Conservation (phyloP, 208 protist species). For the Trypanosoma platydactyli region DNA sequence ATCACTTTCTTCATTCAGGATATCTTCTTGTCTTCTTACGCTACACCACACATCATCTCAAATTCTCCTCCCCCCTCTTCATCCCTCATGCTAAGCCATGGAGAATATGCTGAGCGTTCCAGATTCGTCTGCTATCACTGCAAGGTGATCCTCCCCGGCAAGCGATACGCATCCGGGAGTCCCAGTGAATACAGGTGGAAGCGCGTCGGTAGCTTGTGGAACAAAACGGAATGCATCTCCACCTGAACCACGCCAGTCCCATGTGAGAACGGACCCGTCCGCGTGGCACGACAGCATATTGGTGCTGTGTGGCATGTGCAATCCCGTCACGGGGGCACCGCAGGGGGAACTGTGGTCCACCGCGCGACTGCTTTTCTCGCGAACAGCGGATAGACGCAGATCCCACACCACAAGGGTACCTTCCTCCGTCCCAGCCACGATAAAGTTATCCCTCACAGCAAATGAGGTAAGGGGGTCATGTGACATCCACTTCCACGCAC, state of each 20-base stretch:
- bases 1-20: too few relatives aligned
- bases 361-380: conserved; percentile 13
- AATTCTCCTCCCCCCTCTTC: neutral
- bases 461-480: conserved; percentile 53
- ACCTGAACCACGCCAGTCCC: conserved; percentile 31
- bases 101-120: conserved; percentile 35
- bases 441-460: conserved; percentile 47
- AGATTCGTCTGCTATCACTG: conserved; percentile 43
- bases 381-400: conserved; percentile 29
- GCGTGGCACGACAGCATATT: conserved; percentile 57
- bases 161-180: conserved; percentile 45
- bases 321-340: conserved; percentile 39
- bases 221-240: conserved; percentile 25
- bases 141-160: conserved; percentile 51
- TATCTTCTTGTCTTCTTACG: too few relatives aligned
- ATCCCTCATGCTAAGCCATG: conserved; percentile 11
- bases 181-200: conserved; percentile 27
- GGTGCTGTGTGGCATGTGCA: conserved; percentile 60
- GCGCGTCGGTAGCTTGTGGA: conserved; percentile 3
- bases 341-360: conserved; percentile 34
- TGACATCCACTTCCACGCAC: conserved; percentile 59
- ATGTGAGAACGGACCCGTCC: conserved; percentile 51
- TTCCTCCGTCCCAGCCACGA: conserved; percentile 59
- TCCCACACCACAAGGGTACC: conserved; percentile 71
- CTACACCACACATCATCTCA: neutral